Percentiles rank a stretch among this genome's conserved stretches.
Conservation (phyloP, 1,284 basidiomycete genomes). For the Tilletia horrida region DNA sequence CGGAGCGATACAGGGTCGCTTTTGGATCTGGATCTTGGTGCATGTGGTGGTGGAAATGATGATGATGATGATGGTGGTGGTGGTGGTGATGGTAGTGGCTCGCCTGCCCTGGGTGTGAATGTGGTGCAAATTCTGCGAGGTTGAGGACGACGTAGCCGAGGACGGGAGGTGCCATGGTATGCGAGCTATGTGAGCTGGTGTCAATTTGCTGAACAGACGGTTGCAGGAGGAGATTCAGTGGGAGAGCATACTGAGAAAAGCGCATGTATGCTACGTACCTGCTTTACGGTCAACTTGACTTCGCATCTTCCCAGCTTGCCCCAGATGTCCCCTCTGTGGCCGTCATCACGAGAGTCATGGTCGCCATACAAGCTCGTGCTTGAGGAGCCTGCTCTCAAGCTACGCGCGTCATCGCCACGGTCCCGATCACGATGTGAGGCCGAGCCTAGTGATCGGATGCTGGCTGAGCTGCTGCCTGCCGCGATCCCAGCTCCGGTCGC, state of each 20-base stretch:
- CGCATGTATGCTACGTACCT: slow-evolving; percentile 25
- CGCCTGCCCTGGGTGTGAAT: slow-evolving; percentile 56
- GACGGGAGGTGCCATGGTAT: slow-evolving; percentile 38
- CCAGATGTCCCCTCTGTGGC: slow-evolving; percentile 25
- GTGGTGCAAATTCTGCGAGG: slow-evolving; percentile 70
- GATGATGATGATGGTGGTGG: slow-evolving; percentile 35
- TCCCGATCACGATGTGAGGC: slow-evolving; percentile 14
- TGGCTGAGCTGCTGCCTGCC: slow-evolving; percentile 5
- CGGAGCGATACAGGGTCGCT: slow-evolving; percentile 37
- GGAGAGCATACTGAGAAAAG: neutral
- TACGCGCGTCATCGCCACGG: slow-evolving; percentile 1
- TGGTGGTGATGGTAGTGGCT: slow-evolving; percentile 35
- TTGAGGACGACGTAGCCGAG: slow-evolving; percentile 69
- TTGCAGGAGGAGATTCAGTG: neutral
- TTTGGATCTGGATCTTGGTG: slow-evolving; percentile 21
- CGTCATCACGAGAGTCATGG: slow-evolving; percentile 9
- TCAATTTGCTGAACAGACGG: slow-evolving; percentile 22
- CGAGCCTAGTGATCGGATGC: slow-evolving; percentile 10
- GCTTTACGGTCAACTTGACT: slow-evolving; percentile 39
- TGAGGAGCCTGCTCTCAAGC: neutral
- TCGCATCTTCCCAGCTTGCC: slow-evolving; percentile 37
- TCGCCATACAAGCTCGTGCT: neutral
- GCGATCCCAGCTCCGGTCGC: neutral
- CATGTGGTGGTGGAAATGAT: slow-evolving; percentile 30
- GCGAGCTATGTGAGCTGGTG: slow-evolving; percentile 24